Base-by-base conservation (phyloP, 2,329 filamentous ascomycete genomes). In the Hypoxylon rubiginosum region DNA sequence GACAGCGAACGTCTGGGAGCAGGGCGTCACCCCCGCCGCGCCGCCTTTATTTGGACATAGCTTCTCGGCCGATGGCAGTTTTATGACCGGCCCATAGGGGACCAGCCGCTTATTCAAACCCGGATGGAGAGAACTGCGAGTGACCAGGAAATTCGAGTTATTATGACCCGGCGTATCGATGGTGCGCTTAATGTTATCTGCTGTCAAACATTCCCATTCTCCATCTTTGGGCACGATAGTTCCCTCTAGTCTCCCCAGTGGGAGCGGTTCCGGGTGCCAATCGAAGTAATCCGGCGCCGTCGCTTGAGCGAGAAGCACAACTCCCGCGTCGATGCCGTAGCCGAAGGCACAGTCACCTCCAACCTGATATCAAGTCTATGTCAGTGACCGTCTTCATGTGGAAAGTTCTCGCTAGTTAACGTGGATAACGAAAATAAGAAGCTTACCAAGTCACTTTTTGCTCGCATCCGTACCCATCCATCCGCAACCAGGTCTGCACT, bases 311-410 rank as follows among this genome's bases (percentile, higher is more conserved):
- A 30, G 26, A 11, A 55, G 52, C 4, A 55, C 36, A 4, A 30
- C 52, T 1, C 52, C 52, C 2, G 52, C 52, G 32, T 55, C 52
- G 32, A 55, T 17, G 28, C 52, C 52, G 52, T 55, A 55, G 28
- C n/a, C 19, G 52, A 55, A 55, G 15, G 52, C n/a, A 28, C 32
- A 55, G 30, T 24, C 32, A 10, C 5, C 36, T 32, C n/a, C 28
- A 39, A 32, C 32, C 10, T 43, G 15, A 48, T 6, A 13, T n/a
- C n/a, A 15, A 19, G 45, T 26, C n/a, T 43, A 24, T 24, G 13
- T 7, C 11, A 43, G 39, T 43, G 4, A 6, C 28, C 28, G 28
- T 9, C 8, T 7, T 30, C 5, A 30, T 9, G 28, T 9, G 28
- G 8, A 30, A 30, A 5, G 3, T 30, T 7, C 28, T 7, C 28